A percentile compares a stretch with the other conserved stretches of the same genome.
Conservation (phyloP, 2,329 filamentous ascomycete genomes). For the Phoma herbarum region DNA sequence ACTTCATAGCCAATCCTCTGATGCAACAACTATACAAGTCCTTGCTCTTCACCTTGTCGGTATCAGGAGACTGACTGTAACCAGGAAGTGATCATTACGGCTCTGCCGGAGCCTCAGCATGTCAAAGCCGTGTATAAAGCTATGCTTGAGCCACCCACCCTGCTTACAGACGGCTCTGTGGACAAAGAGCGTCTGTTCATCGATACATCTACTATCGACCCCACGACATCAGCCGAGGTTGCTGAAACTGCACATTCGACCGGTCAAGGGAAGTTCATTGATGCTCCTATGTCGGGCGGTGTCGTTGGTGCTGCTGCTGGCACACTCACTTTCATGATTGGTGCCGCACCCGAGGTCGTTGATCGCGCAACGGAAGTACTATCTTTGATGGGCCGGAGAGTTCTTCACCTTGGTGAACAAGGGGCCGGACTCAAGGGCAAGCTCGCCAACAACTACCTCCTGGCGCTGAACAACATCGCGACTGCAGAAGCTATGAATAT, state of each 20-base stretch:
- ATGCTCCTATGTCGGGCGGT: slow-evolving; percentile 96
- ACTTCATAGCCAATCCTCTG: slow-evolving; percentile 79
- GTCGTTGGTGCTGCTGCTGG: slow-evolving; percentile 89
- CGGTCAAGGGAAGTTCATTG: slow-evolving; percentile 80
- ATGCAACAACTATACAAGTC: slow-evolving; percentile 43
- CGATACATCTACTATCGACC: slow-evolving; percentile 96
- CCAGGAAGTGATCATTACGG: slow-evolving; percentile 86
- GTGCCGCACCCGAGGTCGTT: slow-evolving; percentile 69
- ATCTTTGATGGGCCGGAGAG: slow-evolving; percentile 82
- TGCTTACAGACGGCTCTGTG: slow-evolving; percentile 58
- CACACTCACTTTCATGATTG: slow-evolving; percentile 96
- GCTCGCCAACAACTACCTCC: slow-evolving; percentile 95
- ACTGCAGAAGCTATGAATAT: slow-evolving; percentile 73
- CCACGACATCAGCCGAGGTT: slow-evolving; percentile 80
- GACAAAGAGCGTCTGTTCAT: slow-evolving; percentile 80
- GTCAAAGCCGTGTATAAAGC: slow-evolving; percentile 82
- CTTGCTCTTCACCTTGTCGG: slow-evolving; percentile 12
- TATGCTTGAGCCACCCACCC: slow-evolving; percentile 70
- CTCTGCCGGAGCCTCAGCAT: slow-evolving; percentile 87
- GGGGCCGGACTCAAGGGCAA: slow-evolving; percentile 90
- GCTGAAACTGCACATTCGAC: slow-evolving; percentile 73
- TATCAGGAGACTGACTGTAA: slow-evolving; percentile 31
- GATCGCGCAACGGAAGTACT: slow-evolving; percentile 73
- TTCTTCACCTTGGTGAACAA: slow-evolving; percentile 85
- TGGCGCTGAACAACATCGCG: slow-evolving; percentile 89